These are phyloP conservation scores for Metschnikowia chrysomelidarum DNA, from an alignment of 805 yeast species.

Conservation along the genomic window DNA sequence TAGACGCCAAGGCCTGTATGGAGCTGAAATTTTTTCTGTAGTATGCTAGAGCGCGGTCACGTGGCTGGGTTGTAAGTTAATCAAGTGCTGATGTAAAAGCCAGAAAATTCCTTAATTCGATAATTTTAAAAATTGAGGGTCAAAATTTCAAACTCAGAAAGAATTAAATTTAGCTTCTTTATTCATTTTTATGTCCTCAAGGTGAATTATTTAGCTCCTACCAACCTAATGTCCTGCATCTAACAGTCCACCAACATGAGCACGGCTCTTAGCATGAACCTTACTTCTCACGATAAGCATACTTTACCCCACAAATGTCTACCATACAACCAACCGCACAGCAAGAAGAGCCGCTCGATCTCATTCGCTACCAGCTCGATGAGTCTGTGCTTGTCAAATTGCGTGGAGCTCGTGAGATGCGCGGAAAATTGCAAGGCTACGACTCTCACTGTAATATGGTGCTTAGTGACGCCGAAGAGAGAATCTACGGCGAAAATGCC, in stretches of 20 bases:
- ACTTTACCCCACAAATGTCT: constrained; percentile 24
- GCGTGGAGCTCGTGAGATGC: constrained; percentile 90
- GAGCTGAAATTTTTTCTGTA: constrained; percentile 3
- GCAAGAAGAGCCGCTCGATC: constrained; percentile 78
- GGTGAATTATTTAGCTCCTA: too few relatives aligned
- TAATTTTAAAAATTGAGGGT: too few relatives aligned
- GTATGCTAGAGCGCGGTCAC: constrained; percentile 8
- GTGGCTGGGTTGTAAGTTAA: constrained; percentile 2
- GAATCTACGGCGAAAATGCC: constrained; percentile 56
- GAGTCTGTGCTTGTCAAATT: constrained; percentile 84
- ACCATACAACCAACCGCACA: constrained; percentile 33
- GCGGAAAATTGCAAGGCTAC: constrained; percentile 88
- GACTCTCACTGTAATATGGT: constrained; percentile 97
- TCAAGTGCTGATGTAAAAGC: background rate
- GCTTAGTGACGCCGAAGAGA: constrained; percentile 87
- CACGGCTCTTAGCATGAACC: too few relatives aligned
- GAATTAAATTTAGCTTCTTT: too few relatives aligned
- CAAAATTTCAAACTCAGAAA: too few relatives aligned
- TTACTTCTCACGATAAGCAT: too few relatives aligned
- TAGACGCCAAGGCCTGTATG: too few relatives aligned
- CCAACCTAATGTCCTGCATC: too few relatives aligned
- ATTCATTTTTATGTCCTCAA: too few relatives aligned
- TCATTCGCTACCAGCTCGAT: constrained; percentile 81
- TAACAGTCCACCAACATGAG: too few relatives aligned
- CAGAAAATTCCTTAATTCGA: background rate